Evolutionary conservation across 2,329 filamentous ascomycete species (phyloP), one percentile per base, ranked within the genome.

Genomic region (Nemania sp.): DNA sequence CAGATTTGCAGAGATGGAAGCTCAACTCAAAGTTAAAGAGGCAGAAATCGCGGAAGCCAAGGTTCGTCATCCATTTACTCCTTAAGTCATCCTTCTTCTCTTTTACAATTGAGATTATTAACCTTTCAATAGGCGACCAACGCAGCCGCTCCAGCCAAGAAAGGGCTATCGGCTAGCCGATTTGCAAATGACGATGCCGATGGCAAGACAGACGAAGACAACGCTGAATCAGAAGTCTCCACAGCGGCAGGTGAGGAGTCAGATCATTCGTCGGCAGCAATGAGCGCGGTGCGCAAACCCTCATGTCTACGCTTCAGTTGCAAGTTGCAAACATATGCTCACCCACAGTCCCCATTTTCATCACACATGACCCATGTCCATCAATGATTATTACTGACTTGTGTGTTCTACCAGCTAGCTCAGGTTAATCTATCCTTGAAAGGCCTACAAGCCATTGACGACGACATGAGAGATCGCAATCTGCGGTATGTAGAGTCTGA

Each of bases 251-350:
- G 80, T 81, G 82, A 86, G 82, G 78, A 81, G 66, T 66, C 69
- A 66, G 83, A 86, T 69, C 75, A 82, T 75, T 83, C 82, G 72
- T 86, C 83, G 68, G 76, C 78, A 69, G 84, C 83, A 72, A 77
- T 86, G 73, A 83, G 83, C 75, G 82, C 80, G 83, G 84, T 87
- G 80, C 79, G 84, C 67, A 76, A 67, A 72, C 71, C 73, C 77
- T 77, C 73, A 72, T 70, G 70, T 71, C 67, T 65, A 69, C 69
- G 65, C 60, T 55, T 52, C 61, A 40, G 51, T 65, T 68, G 61
- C 63, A 63, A 65, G 61, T 64, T 55, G 60, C 64, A 62, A 54
- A 47, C 52, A 49, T 47, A 51, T 52, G 57, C 61, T 64, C 59
- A 60, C 55, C 59, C 59, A 52, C 46, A 63, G 23, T 22, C 20